Base-by-base conservation (phyloP, 495 filamentous ascomycete species). In the Parathielavia hyrcaniae region DNA sequence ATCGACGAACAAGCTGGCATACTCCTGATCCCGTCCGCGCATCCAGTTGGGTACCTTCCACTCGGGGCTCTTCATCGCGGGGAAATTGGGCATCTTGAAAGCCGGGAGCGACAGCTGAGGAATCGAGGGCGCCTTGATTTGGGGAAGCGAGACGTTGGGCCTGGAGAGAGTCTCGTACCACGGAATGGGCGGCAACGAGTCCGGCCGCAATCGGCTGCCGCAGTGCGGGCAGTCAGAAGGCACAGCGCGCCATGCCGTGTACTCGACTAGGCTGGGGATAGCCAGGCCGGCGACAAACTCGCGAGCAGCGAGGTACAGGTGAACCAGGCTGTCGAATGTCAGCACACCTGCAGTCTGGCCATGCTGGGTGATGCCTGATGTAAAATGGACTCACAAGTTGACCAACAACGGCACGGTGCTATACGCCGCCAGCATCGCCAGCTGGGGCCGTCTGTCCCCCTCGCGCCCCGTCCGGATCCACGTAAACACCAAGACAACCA, bases 161-260 rank as follows among this genome's bases (percentile, higher is more conserved):
- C 64, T 32, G 50, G 68, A 61, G 13, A 71, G 35, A 14, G 64
- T 67, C 46, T 73, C 59, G 56, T 65, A 62, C 74, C 74, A 75
- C 13, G 74, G 74, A 26, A 71, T 61, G 8, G 62, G 50, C 1
- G 71, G 71, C 19, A 63, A 30, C 13, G 66, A 38, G 12, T 63
- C 62, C 0, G 73, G 73, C 1, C 73, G 70, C 22, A 77, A 60
- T 0, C 67, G 65, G 45, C 35, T 61, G 23, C 65, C 69, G 55
- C 74, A 77, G 58, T 75, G 66, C 0, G 74, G 74, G 47, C 74
- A 77, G 46, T 75, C 67, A 9, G 69, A 62, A 0, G 67, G 65
- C 5, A 75, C 66, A 19, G 58, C 64, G 35, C 69, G 73, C 69
- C 68, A 75, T 13, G 69, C 69, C 16, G 66, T 43, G 51, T 64